Percentiles rank a stretch among this genome's conserved stretches.
Evolutionary conservation across 441 rosid genomes (phyloP).

Genomic region (Syzygium syzygioides): DNA sequence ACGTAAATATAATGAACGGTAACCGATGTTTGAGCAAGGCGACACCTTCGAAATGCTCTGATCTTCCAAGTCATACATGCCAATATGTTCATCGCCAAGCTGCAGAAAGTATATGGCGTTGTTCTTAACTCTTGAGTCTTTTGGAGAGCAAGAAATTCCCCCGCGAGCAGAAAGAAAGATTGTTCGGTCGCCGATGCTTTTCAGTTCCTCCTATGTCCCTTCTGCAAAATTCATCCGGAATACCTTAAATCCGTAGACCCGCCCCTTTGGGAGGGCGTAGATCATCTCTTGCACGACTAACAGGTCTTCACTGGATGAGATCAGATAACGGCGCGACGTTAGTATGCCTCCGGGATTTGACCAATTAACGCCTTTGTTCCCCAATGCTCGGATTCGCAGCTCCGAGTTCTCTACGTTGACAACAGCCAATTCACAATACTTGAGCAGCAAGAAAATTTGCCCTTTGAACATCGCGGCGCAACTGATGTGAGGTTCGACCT

Average conservation of each 20-base stretch:
- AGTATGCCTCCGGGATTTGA: neutral
- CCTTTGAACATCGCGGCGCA: neutral
- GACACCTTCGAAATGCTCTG: neutral
- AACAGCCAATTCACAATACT: neutral
- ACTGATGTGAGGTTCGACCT: neutral
- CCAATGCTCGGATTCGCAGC: neutral
- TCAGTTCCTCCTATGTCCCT: neutral
- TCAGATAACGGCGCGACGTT: fast-evolving
- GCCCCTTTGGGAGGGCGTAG: neutral
- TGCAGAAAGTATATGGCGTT: neutral
- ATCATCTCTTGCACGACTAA: neutral
- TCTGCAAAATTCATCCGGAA: neutral
- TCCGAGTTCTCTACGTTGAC: neutral
- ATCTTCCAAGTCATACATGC: neutral
- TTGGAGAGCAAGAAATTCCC: neutral
- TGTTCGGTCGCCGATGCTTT: neutral
- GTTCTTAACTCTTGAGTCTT: neutral
- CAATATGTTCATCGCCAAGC: neutral
- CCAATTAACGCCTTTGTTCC: neutral
- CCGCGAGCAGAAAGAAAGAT: neutral
- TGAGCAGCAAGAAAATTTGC: neutral
- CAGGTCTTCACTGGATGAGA: neutral
- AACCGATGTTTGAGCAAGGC: neutral
- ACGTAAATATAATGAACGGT: neutral
- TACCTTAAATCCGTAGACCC: fast-evolving